Evolutionary conservation across 129 eudicot species (phyloP).

Genomic region (Pittosporum tobira): DNA sequence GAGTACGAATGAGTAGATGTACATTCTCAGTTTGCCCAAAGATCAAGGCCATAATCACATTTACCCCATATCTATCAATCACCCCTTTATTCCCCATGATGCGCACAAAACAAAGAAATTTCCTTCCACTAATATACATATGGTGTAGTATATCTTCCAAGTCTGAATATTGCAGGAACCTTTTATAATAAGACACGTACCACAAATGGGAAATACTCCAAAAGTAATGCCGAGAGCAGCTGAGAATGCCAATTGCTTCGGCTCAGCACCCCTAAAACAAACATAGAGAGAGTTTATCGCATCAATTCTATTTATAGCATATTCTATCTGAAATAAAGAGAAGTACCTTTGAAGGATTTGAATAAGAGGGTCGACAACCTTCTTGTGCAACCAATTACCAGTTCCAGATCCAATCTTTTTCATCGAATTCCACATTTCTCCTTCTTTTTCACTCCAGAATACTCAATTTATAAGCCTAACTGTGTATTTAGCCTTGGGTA

Average conservation of each 20-base stretch:
- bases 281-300: background rate
- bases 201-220: conserved; percentile 81
- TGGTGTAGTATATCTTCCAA: too few relatives aligned
- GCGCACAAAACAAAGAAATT: background rate
- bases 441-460: background rate
- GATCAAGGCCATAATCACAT: too few relatives aligned
- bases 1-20: too few relatives aligned
- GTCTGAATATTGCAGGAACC: background rate
- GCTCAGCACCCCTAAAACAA: conserved; percentile 74
- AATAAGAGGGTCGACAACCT: conserved; percentile 64
- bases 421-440: conserved; percentile 19
- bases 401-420: conserved; percentile 26
- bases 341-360: conserved; percentile 60
- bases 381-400: conserved; percentile 46
- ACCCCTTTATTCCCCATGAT: background rate
- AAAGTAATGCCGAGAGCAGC: conserved; percentile 74
- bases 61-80: too few relatives aligned
- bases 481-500: too few relatives aligned
- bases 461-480: too few relatives aligned
- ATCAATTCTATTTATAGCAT: too few relatives aligned
- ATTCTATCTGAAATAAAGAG: too few relatives aligned
- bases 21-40: too few relatives aligned
- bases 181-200: conserved; percentile 24
- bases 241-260: conserved; percentile 83
- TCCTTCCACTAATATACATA: too few relatives aligned